A percentile compares a stretch with the other conserved stretches of the same genome.
These are phyloP conservation scores for Atkinsonella hypoxylon DNA, from an alignment of 2,329 filamentous ascomycete species.

Conservation along the genomic window DNA sequence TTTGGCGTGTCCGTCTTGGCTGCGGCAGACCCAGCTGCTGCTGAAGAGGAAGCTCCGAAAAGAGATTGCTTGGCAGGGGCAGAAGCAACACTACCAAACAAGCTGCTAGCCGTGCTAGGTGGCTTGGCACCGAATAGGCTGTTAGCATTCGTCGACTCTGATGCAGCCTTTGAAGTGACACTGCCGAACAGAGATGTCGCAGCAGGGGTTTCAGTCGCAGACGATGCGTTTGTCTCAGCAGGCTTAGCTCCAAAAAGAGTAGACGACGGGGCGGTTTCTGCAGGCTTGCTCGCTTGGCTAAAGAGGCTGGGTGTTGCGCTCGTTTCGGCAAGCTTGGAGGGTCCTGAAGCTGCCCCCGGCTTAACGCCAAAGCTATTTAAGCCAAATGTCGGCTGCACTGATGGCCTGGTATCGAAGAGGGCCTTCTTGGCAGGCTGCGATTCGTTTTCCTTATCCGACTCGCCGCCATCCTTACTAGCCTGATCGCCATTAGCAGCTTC, in stretches of 20 bases:
- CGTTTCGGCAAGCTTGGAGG: slow-evolving; percentile 16
- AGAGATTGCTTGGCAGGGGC: slow-evolving; percentile 12
- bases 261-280: slow-evolving; percentile 14
- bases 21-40: slow-evolving; percentile 11
- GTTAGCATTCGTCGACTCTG: slow-evolving; percentile 7
- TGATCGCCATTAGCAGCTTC: slow-evolving; percentile 11
- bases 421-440: slow-evolving; percentile 23
- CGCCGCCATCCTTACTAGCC: slow-evolving; percentile 22
- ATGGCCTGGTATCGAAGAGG: slow-evolving; percentile 19
- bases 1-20: slow-evolving; percentile 10
- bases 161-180: slow-evolving; percentile 1
- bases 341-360: slow-evolving; percentile 15
- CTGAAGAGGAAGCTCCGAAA: slow-evolving; percentile 8
- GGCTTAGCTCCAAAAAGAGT: slow-evolving; percentile 24
- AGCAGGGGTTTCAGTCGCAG: slow-evolving; percentile 11
- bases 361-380: slow-evolving; percentile 23
- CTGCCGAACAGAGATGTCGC: slow-evolving; percentile 7
- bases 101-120: slow-evolving; percentile 6
- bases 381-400: slow-evolving; percentile 18
- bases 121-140: slow-evolving; percentile 16
- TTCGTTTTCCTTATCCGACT: slow-evolving; percentile 35
- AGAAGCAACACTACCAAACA: slow-evolving; percentile 6
- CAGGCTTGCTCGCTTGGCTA: slow-evolving; percentile 1
- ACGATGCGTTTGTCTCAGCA: slow-evolving; percentile 16
- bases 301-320: slow-evolving; percentile 25